These are phyloP conservation scores for Microcera coccophila DNA, from an alignment of 2,329 filamentous ascomycete species.

Conservation along the genomic window DNA sequence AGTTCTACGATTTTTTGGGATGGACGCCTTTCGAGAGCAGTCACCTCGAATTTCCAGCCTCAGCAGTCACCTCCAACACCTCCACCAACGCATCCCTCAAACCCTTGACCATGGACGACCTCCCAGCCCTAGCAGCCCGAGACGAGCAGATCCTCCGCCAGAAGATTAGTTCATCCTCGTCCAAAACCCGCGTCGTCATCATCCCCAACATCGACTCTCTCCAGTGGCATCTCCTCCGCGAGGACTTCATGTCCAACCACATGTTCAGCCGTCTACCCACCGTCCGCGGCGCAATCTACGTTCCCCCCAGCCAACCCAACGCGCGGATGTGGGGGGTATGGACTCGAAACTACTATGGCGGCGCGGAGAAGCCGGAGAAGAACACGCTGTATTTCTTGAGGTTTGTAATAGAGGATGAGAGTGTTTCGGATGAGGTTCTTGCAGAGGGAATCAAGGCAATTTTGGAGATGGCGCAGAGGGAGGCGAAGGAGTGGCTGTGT, in stretches of 20 bases:
- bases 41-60: conserved; percentile 59
- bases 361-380: conserved; percentile 48
- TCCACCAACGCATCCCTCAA: conserved; percentile 26
- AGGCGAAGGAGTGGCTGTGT: conserved; percentile 70
- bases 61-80: conserved; percentile 23
- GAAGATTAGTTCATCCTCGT: conserved; percentile 39
- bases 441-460: conserved; percentile 57
- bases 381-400: conserved; percentile 69
- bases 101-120: conserved; percentile 55
- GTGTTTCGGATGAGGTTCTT: conserved; percentile 40
- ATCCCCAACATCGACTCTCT: conserved; percentile 31
- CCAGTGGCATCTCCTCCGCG: conserved; percentile 66
- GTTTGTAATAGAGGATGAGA: conserved; percentile 59
- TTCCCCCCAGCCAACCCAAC: conserved; percentile 41
- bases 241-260: conserved; percentile 69
- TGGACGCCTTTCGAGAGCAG: conserved; percentile 73
- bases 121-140: conserved; percentile 57
- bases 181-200: conserved; percentile 33
- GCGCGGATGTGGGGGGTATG: conserved; percentile 71
- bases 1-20: conserved; percentile 72
- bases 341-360: conserved; percentile 62
- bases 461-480: conserved; percentile 60
- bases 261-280: conserved; percentile 55
- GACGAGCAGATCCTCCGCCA: conserved; percentile 61
- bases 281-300: conserved; percentile 68